Base-by-base conservation (phyloP, 805 yeast species). In the Blastobotrys terrestris region DNA sequence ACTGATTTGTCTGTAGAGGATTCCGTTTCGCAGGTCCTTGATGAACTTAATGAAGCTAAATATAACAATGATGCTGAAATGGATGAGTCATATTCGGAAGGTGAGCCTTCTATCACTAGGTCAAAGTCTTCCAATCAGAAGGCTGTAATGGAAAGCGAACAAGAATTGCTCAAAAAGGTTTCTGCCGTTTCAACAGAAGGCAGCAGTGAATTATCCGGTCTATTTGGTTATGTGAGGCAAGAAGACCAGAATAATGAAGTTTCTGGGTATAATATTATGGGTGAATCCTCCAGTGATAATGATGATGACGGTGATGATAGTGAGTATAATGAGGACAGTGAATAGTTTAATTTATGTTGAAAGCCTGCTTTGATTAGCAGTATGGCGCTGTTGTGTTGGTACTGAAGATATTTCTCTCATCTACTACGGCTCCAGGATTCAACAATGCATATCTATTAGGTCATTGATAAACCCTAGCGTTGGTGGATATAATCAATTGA, bases 1-100 rank as follows among this genome's bases (percentile, higher is more conserved):
- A 6, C 35, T 5, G 35, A 26, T 26, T 11, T 11, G 5, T 26
- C 35, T 6, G 35, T 26, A 6, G 35, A 6, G 8, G 35, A 26
- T 26, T 26, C 35, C 35, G 35, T 26, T 26, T 26, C 35, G 35
- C 35, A 11, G 35, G 35, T 26, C 35, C 11, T 26, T 5, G 35
- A 26, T 11, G 57, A 51, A 11, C 31, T 13, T 7, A 44, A 42
- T 16, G 47, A 49, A n/a, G 53, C 53, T 11, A 22, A 56, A 15
- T 40, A 58, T 14, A 54, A 57, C 22, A 43, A 55, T 54, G 49
- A 50, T 14, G 53, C 49, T 2, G 63, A 66, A 39, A 50, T 52
- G 21, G 57, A 55, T 21, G 55, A 58, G 31, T 60, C 59, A n/a
- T 49, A 59, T 7, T 56, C 58, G 26, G 50, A 53, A 52, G 53